Evolutionary conservation across 176 grass and related monocot species (phyloP).

Genomic region (Eragrostis curvula): DNA sequence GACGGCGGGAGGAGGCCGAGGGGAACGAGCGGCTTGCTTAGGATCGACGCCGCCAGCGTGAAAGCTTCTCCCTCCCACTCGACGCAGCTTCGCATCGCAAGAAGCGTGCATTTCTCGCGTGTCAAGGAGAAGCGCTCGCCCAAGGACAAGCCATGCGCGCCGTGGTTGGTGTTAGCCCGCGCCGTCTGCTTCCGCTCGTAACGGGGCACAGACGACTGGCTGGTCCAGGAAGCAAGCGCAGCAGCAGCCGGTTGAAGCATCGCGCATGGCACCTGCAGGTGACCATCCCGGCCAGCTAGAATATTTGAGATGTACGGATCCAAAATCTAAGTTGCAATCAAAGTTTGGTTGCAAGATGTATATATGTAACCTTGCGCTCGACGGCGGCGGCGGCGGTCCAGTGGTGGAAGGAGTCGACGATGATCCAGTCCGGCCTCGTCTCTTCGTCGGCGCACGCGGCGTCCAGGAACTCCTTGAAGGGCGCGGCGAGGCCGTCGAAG

Average conservation of each 20-base stretch:
- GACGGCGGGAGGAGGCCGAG: not conserved
- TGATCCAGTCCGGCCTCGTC: not conserved
- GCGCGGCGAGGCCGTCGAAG: conserved; percentile 26
- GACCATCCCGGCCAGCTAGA: not conserved
- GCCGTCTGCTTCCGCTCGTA: not conserved
- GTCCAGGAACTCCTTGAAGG: not conserved
- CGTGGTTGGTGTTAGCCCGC: not conserved
- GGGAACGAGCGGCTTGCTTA: not conserved
- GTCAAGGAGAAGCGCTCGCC: not conserved
- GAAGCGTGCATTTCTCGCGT: not conserved
- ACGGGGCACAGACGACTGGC: not conserved
- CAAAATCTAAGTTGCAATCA: not conserved
- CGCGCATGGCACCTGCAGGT: conserved; percentile 17
- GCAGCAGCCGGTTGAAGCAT: not conserved
- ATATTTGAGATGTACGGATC: not conserved
- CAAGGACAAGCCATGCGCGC: not conserved
- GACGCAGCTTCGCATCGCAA: not conserved
- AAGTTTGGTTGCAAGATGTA: too few species aligned
- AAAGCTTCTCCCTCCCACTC: not conserved
- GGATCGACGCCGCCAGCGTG: not conserved
- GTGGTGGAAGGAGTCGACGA: conserved; percentile 20
- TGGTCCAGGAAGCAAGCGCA: not conserved
- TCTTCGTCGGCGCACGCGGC: not conserved
- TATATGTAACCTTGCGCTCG: not conserved
- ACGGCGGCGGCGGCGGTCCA: not conserved